Base-by-base conservation (phyloP, 495 filamentous ascomycete species). In the Podospora anserina region DNA sequence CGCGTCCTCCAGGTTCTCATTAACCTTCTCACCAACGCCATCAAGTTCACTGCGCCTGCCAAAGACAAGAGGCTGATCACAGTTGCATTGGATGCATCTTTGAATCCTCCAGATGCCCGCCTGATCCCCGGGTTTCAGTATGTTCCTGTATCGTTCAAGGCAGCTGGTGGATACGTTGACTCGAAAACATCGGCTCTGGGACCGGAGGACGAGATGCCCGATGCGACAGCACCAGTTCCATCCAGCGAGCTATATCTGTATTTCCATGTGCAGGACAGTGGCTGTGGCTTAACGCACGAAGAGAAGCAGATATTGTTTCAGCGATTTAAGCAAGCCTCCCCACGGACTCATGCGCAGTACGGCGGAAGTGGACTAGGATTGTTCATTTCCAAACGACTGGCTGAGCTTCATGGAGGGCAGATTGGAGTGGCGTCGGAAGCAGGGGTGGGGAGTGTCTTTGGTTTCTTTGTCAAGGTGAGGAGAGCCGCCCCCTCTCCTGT, bases 301-400 rank as follows among this genome's bases (percentile, higher is more conserved):
- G 87, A 89, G 67, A 89, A 87, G 71, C 84, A 86, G 65, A 79
- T 82, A n/a, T 79, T 93, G 2, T 93, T 93, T 71, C 81, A 88
- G 56, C 85, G 90, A 11, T 92, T 92, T 76, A 88, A 88, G 16
- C 90, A 92, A 78, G 89, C 89, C 0, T 88, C 83, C 7, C 87
- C 88, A 1, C 84, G 85, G 32, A 91, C 89, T 0, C 88, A 91
- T 63, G 83, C 88, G 3, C 82, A 88, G 54, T 92, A 91, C 69
- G 90, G 90, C 26, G 90, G 90, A 2, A 90, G 85, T 3, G 90
- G 91, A 0, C 85, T 93, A 2, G 90, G 90, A 0, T 81, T 93
- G 3, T 92, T 91, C 75, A 91, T 93, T 60, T 88, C 86, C 53
- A 82, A 88, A 18, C 82, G 87, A 63, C 82, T 93, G 0, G 88